These are phyloP conservation scores for Leishmania amazonensis DNA, from an alignment of 208 protist species.

Conservation along the genomic window DNA sequence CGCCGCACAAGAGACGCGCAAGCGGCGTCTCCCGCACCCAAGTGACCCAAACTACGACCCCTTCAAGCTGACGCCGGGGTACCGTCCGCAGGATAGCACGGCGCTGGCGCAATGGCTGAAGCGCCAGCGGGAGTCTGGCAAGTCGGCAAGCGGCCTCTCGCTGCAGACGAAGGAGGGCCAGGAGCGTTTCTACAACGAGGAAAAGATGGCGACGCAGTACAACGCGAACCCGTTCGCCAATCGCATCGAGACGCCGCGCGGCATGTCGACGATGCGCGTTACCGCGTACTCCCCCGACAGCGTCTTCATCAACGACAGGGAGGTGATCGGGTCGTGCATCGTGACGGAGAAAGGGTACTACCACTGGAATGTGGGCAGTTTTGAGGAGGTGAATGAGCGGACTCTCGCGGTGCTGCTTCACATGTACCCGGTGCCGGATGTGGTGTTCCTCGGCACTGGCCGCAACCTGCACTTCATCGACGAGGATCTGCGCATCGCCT, in stretches of 20 bases:
- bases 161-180: conserved; percentile 84
- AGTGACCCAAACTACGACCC: conserved; percentile 90
- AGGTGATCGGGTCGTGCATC: conserved; percentile 92
- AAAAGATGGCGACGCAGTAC: conserved; percentile 94
- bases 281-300: conserved; percentile 90
- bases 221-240: conserved; percentile 86
- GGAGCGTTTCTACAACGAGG: conserved; percentile 91
- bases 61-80: conserved; percentile 84
- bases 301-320: conserved; percentile 88
- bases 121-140: conserved; percentile 83
- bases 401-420: conserved; percentile 84
- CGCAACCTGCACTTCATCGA: conserved; percentile 89
- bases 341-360: conserved; percentile 87
- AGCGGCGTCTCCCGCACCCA: conserved; percentile 77
- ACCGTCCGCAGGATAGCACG: conserved; percentile 82
- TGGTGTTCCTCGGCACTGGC: conserved; percentile 87
- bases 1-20: conserved; percentile 56
- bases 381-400: conserved; percentile 87
- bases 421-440: conserved; percentile 88
- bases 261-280: conserved; percentile 71
- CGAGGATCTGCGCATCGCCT: conserved; percentile 85
- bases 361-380: conserved; percentile 90
- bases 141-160: conserved; percentile 69
- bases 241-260: conserved; percentile 77
- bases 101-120: conserved; percentile 89